These are phyloP conservation scores for Davidsoniella eucalypti DNA, from an alignment of 2,329 filamentous ascomycete species.

Conservation along the genomic window DNA sequence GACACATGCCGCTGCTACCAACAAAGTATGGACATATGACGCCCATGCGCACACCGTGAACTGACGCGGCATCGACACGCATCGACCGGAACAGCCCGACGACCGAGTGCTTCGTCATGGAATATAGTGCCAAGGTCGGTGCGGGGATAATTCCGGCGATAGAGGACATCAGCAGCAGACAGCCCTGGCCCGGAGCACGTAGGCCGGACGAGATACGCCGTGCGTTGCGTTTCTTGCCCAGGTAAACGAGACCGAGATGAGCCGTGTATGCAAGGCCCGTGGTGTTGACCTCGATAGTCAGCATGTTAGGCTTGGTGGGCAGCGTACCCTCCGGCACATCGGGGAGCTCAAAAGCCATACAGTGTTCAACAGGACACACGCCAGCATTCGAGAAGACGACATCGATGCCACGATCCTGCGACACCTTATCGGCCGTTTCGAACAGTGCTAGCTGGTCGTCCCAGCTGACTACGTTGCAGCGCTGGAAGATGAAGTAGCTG, in stretches of 20 bases:
- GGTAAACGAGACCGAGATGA: constrained; percentile 45
- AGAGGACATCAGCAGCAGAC: constrained; percentile 45
- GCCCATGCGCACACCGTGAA: constrained; percentile 41
- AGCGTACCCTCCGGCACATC: constrained; percentile 25
- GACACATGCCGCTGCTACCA: constrained; percentile 39
- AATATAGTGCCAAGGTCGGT: constrained; percentile 31
- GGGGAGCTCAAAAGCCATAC: constrained; percentile 30
- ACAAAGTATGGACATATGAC: constrained; percentile 51
- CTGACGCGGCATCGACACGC: constrained; percentile 28
- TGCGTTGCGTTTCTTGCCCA: constrained; percentile 20
- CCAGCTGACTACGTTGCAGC: constrained; percentile 51
- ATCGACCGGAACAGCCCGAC: constrained; percentile 47
- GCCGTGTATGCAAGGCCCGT: constrained; percentile 48
- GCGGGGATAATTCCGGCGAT: constrained; percentile 37
- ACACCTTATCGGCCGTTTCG: constrained; percentile 31
- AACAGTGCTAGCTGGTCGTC: constrained; percentile 47
- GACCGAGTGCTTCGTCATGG: constrained; percentile 47
- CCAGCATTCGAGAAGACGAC: constrained; percentile 52
- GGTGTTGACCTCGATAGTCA: constrained; percentile 44
- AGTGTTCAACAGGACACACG: constrained; percentile 25
- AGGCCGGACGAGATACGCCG: constrained; percentile 15
- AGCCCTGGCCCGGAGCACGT: constrained; percentile 32
- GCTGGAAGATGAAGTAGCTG: constrained; percentile 35
- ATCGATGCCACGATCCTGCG: constrained; percentile 41
- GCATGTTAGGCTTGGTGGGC: constrained; percentile 29